phyloP scores from a whole-genome alignment of 441 rosid species.

The Gossypium trilobum region DNA sequence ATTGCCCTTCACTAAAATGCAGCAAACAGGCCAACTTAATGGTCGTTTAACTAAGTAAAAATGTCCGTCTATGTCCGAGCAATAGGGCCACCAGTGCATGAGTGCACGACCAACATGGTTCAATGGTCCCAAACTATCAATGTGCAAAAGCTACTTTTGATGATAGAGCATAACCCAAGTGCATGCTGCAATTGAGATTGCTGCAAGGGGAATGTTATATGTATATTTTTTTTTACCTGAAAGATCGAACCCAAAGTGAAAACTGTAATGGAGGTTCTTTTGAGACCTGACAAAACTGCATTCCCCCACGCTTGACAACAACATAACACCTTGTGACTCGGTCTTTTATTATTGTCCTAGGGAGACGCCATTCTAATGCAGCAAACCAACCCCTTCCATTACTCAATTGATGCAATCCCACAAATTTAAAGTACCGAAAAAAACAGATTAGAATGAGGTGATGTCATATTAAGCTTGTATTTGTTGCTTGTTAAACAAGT shows the following conservation, averaged over 20 bases:
- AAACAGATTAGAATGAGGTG: slow-evolving; percentile 3
- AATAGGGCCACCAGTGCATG: background rate
- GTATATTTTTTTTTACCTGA: background rate
- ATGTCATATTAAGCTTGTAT: slow-evolving; percentile 5
- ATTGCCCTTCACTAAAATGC: background rate
- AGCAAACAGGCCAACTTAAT: background rate
- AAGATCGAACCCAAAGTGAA: slow-evolving; percentile 4
- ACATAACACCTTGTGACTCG: background rate
- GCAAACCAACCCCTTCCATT: background rate
- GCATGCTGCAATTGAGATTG: background rate
- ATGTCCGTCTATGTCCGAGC: background rate
- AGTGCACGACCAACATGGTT: background rate
- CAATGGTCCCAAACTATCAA: background rate
- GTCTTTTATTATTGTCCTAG: background rate
- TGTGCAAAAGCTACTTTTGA: background rate
- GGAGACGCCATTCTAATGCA: background rate
- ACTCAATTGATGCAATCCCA: background rate
- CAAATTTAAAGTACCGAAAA: background rate
- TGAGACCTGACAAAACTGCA: background rate
- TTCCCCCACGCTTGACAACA: slow-evolving; percentile 8
- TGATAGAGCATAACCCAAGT: background rate
- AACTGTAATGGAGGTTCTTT: background rate
- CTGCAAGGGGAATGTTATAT: background rate
- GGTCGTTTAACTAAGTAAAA: background rate
- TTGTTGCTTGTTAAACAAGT: slow-evolving; percentile 10